Base-by-base conservation (phyloP, 805 yeast genomes). In the Metschnikowia dekortorum region DNA sequence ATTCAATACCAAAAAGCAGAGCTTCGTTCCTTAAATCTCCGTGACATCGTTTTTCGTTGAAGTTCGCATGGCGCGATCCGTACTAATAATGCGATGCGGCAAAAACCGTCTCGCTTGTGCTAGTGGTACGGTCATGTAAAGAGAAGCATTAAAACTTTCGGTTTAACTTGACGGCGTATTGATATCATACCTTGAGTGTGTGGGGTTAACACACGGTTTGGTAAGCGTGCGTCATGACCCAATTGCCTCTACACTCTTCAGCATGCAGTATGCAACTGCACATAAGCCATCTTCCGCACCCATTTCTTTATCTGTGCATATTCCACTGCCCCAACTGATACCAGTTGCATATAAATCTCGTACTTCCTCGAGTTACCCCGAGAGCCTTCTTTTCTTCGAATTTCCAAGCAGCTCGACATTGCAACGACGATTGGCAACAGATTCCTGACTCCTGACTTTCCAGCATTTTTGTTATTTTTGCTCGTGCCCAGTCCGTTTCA, bases 301-400 rank as follows among this genome's bases (percentile, higher is more conserved):
- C 34, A 42, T 33, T 34, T 35, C 46, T 44, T 44, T 44, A 44
- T 44, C 46, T 44, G 32, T 32, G 38, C 38, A 35, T 44, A 32
- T 13, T 22, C 41, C 11, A 16, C 28, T 29, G 10, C 40, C 38
- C 39, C 39, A 26, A n/a, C 39, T 22, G 46, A 44, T 44, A 44
- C 35, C 33, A 18, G 35, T 29, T 14, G 46, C 33, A 44, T 44
- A 44, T 44, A 44, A 35, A 44, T 11, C 40, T 14, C 40, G 18
- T 39, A 10, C 29, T 42, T 11, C 40, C 45, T 26, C 45, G 30
- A 33, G 40, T 14, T 42, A n/a, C 31, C 31, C 16, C 34, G 38
- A 8, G 32, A 42, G 47, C 14, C 39, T 14, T 4, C 22, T 22
- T 40, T 42, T 22, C 6, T 26, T n/a, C 32, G 22, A 3, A 46